Percentiles rank a stretch among this genome's conserved stretches.
phyloP scores from a whole-genome alignment of 257 asterid species.

The Nicotiana attenuata region DNA sequence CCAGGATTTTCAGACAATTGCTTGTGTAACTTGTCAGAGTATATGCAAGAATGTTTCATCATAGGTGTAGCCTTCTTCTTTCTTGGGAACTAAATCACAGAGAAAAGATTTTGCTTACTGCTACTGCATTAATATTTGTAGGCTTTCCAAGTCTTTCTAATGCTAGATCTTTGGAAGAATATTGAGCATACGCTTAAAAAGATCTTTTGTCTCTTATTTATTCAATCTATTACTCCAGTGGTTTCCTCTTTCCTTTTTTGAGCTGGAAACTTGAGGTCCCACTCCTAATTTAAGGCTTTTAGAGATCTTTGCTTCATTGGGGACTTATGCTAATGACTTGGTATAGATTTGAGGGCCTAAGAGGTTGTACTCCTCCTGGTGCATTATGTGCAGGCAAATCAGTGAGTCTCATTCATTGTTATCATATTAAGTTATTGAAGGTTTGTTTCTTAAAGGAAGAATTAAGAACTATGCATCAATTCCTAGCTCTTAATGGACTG shows the following conservation, averaged over 20 bases:
- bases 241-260: slow-evolving; percentile 5
- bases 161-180: not conserved
- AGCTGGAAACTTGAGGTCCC: slow-evolving; percentile 3
- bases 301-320: not conserved
- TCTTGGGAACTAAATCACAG: not conserved
- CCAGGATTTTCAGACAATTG: not conserved
- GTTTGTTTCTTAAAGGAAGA: not conserved
- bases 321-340: not conserved
- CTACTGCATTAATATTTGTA: not conserved
- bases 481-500: not conserved
- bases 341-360: not conserved
- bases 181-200: not conserved
- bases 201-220: not conserved
- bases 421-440: not conserved
- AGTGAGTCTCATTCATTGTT: not conserved
- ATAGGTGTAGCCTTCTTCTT: not conserved
- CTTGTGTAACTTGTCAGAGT: not conserved
- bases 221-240: not conserved
- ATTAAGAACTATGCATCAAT: not conserved
- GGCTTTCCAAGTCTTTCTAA: not conserved
- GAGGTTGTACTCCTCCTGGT: slow-evolving; percentile 1
- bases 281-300: not conserved
- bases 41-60: not conserved
- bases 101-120: not conserved
- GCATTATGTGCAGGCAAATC: slow-evolving; percentile 3